Percentiles rank a stretch among this genome's conserved stretches.
Evolutionary conservation across 2,329 filamentous ascomycete species (phyloP).

Genomic region (Hypoxylon sp.): DNA sequence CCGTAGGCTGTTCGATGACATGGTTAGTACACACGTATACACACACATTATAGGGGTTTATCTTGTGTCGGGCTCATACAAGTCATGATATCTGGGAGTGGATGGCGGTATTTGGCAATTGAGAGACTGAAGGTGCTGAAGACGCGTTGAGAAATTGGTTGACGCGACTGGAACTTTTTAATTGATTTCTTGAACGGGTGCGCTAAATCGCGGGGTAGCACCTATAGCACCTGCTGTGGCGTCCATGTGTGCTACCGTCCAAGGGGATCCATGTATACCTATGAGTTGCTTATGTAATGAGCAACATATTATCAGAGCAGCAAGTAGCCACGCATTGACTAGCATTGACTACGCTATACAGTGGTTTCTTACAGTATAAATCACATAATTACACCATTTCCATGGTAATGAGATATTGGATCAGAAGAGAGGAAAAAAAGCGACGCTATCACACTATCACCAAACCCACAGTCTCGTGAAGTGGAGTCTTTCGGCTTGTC

Average conservation of each 20-base stretch:
- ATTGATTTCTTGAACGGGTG: slow-evolving; percentile 29
- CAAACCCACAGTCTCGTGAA: slow-evolving; percentile 27
- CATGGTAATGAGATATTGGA: slow-evolving; percentile 14
- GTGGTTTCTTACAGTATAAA: slow-evolving; percentile 8
- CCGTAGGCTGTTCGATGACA: slow-evolving; percentile 64
- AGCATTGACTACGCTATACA: neutral
- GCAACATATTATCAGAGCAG: no score
- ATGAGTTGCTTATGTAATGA: neutral
- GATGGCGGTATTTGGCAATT: slow-evolving; percentile 19
- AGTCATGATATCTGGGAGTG: slow-evolving; percentile 28
- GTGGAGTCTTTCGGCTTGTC: slow-evolving; percentile 37
- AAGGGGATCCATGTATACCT: no score
- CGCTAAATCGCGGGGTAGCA: slow-evolving; percentile 44
- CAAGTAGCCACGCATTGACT: no score
- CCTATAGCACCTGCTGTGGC: slow-evolving; percentile 30
- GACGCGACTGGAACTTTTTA: slow-evolving; percentile 48
- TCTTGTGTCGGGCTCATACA: slow-evolving; percentile 13
- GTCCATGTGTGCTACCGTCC: slow-evolving; percentile 1
- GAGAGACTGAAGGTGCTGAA: slow-evolving; percentile 15
- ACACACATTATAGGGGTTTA: neutral
- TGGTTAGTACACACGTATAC: slow-evolving; percentile 18
- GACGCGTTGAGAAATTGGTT: slow-evolving; percentile 46
- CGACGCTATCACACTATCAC: slow-evolving; percentile 23
- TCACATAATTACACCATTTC: slow-evolving; percentile 13
- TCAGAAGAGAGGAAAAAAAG: neutral